Evolutionary conservation across 805 yeast genomes (phyloP).

Genomic region (Starmerella gropengiesseri): DNA sequence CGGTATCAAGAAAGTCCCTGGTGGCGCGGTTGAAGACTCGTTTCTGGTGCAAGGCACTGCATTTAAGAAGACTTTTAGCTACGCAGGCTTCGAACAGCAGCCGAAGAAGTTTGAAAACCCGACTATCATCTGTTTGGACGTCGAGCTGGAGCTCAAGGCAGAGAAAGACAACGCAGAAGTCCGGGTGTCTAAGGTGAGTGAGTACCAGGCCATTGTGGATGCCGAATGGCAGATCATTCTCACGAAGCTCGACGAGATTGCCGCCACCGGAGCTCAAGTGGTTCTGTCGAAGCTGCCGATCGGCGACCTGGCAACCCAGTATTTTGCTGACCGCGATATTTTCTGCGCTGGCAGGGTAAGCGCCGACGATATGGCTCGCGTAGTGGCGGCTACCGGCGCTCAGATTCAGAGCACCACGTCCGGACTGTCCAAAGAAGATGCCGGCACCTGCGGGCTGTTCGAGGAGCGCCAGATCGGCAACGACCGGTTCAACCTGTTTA

Average conservation of each 20-base stretch:
- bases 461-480: conserved; percentile 95
- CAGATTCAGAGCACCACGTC: conserved; percentile 57
- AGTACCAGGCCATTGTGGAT: conserved; percentile 91
- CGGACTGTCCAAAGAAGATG: conserved; percentile 54
- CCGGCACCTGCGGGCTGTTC: conserved; percentile 75
- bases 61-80: conserved; percentile 90
- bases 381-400: conserved; percentile 89
- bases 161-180: conserved; percentile 99
- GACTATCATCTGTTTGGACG: conserved; percentile 71
- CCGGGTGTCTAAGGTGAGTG: conserved; percentile 82
- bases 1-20: conserved; percentile 90
- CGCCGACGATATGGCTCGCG: conserved; percentile 82
- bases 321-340: conserved; percentile 87
- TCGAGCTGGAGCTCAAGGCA: conserved; percentile 92
- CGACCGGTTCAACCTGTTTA: conserved; percentile 85
- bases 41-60: conserved; percentile 87
- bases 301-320: conserved; percentile 98
- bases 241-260: conserved; percentile 73
- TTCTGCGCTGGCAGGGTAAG: conserved; percentile 97
- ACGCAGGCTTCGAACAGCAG: conserved; percentile 98
- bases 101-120: conserved; percentile 78
- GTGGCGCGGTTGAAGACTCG: conserved; percentile 94
- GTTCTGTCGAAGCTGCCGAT: conserved; percentile 91
- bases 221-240: conserved; percentile 98
- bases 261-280: conserved; percentile 77